Conservation (phyloP, 2,329 filamentous ascomycete species). For the Phyllosticta citrichinensis region DNA sequence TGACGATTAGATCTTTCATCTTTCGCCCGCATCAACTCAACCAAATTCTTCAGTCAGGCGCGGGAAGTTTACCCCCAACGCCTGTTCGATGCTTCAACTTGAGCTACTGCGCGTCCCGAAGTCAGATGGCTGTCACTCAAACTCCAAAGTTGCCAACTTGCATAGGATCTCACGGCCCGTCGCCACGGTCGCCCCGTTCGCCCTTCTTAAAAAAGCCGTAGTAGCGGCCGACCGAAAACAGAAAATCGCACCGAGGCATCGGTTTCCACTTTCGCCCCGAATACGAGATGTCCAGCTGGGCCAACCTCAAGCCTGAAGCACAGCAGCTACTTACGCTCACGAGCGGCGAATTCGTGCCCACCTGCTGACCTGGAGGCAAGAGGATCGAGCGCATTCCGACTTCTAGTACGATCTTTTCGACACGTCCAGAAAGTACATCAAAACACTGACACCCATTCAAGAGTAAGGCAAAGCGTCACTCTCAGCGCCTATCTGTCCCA, state of each 20-base stretch:
- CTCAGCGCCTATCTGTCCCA: too few species aligned
- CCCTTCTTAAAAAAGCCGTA: background rate
- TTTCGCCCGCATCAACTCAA: too few species aligned
- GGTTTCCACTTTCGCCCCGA: background rate
- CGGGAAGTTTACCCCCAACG: too few species aligned
- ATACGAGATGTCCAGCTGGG: background rate
- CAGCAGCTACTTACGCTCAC: background rate
- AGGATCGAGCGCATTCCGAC: too few species aligned
- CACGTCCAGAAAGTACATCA: background rate
- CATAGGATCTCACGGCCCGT: background rate
- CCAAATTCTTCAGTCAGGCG: too few species aligned
- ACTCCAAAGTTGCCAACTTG: background rate
- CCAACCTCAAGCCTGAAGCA: background rate
- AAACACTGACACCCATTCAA: too few species aligned
- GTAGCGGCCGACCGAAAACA: background rate
- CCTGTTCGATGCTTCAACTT: too few species aligned
- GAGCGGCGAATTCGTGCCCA: background rate
- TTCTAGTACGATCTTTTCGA: background rate
- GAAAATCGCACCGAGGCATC: background rate
- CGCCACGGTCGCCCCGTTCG: background rate
- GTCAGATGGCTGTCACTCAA: background rate
- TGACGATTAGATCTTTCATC: too few species aligned
- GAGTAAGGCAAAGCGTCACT: too few species aligned
- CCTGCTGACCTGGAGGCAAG: background rate
- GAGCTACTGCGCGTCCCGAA: background rate